Base-by-base conservation (phyloP, 2,329 filamentous ascomycete species). In the Talaromyces amestolkiae region DNA sequence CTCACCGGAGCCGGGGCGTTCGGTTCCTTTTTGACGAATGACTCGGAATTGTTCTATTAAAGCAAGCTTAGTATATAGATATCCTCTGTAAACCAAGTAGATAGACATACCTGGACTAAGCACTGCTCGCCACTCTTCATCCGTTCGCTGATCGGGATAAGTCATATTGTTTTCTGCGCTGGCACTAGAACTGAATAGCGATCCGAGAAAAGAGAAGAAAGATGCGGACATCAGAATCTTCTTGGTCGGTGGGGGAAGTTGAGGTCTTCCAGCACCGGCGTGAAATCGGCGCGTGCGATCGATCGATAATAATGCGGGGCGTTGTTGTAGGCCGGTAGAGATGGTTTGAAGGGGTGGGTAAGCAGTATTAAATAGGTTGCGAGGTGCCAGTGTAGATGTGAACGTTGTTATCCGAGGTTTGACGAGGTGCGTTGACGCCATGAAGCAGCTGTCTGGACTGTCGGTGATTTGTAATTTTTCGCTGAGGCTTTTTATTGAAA, bases 1-100 rank as follows among this genome's bases (percentile, higher is more conserved):
- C 77, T 90, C 87, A 73, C 94, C 93, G 6, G 89, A 88, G 70
- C 87, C 89, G 17, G 94, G 87, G 2, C 86, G 80, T 77, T 99
- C 96, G 54, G 95, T 99, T 72, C 93, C 95, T 78, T 97, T 94
- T 77, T 96, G 83, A 69, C 95, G 90, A 64, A 99, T 87, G 75
- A 99, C 86, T 69, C 92, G 91, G 83, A 98, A 99, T 85, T 99
- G 95, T 74, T 97, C 94, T 97, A 35, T 5, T 17, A 27, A 22
- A 24, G 15, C 56, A 11, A 19, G 22, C 7, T 59, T 59, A 59
- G 56, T 33, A 31, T 27, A 17, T 33, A 35, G 3, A 33, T 27
- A 51, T 51, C n/a, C 39, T 17, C 33, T 6, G 27, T 31, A 31
- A 8, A 31, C 10, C 10, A 5, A 4, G 35, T 37, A 37, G 35